phyloP scores from a whole-genome alignment of 2,329 filamentous ascomycete genomes.

The Claviceps arundinis region DNA sequence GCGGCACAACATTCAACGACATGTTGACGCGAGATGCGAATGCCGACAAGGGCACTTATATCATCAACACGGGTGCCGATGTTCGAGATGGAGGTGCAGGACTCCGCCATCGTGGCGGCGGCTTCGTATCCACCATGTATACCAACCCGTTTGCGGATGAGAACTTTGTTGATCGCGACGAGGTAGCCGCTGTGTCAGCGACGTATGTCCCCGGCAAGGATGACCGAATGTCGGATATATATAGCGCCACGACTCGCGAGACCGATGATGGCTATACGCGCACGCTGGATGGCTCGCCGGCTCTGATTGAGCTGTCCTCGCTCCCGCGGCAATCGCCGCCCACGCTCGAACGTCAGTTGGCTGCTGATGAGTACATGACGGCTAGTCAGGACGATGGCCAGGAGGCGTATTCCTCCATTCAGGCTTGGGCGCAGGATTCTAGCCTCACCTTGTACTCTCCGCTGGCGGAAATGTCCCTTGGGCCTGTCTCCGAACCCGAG shows the following conservation, averaged over 20 bases:
- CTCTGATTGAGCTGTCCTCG: slow-evolving; percentile 21
- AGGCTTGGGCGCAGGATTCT: slow-evolving; percentile 49
- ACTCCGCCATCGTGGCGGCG: slow-evolving; percentile 34
- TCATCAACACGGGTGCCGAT: slow-evolving; percentile 45
- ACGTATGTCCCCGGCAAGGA: slow-evolving; percentile 31
- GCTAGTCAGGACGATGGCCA: slow-evolving; percentile 32
- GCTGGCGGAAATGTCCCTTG: slow-evolving; percentile 36
- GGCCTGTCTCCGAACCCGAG: slow-evolving; percentile 38
- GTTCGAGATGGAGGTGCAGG: slow-evolving; percentile 26
- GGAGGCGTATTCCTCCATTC: slow-evolving; percentile 45
- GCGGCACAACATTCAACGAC: slow-evolving; percentile 41
- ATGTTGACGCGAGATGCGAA: slow-evolving; percentile 37
- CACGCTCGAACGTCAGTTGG: slow-evolving; percentile 23
- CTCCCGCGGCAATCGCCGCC: slow-evolving; percentile 9
- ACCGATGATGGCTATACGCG: slow-evolving; percentile 12
- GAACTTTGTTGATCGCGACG: slow-evolving; percentile 37
- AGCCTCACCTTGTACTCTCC: slow-evolving; percentile 46
- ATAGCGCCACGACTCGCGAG: slow-evolving; percentile 40
- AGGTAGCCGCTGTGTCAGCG: slow-evolving; percentile 26
- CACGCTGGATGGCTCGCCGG: slow-evolving; percentile 14
- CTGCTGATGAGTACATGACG: slow-evolving; percentile 37
- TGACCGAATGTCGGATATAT: slow-evolving; percentile 40
- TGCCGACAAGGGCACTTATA: slow-evolving; percentile 41
- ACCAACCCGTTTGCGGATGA: slow-evolving; percentile 49
- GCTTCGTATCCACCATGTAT: slow-evolving; percentile 30